A percentile compares a stretch with the other conserved stretches of the same genome.
These are phyloP conservation scores for Dionaea muscipula DNA, from an alignment of 179 eudicot genomes.

Conservation along the genomic window DNA sequence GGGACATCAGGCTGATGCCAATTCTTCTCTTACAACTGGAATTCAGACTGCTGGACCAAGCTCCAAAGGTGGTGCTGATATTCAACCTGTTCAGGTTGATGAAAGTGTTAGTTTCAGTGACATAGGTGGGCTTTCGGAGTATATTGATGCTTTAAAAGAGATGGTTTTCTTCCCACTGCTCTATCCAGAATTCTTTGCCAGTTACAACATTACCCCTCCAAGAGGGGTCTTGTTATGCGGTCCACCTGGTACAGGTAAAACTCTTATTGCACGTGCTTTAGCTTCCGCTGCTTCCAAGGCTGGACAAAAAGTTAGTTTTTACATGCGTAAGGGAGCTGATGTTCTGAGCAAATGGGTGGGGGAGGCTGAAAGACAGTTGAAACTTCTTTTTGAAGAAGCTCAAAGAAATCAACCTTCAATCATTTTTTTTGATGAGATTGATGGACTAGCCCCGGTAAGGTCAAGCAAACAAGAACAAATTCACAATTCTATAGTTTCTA, in stretches of 20 bases:
- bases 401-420: constrained; percentile 97
- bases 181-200: constrained; percentile 93
- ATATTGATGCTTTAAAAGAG: constrained; percentile 85
- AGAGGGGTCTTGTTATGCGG: constrained; percentile 97
- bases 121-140: constrained; percentile 89
- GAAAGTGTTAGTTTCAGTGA: constrained; percentile 88
- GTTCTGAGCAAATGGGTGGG: constrained; percentile 99
- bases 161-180: constrained; percentile 96
- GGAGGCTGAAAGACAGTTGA: constrained; percentile 94
- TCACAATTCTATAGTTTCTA: constrained; percentile 96
- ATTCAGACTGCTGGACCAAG: constrained; percentile 98
- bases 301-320: constrained; percentile 96
- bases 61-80: constrained; percentile 98
- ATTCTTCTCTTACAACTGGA: constrained; percentile 55
- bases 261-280: constrained; percentile 86
- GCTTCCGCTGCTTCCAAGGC: constrained; percentile 97
- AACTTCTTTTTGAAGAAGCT: constrained; percentile 93
- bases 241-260: constrained; percentile 98
- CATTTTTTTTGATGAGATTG: constrained; percentile 95
- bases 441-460: constrained; percentile 98
- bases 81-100: constrained; percentile 91
- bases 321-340: constrained; percentile 99
- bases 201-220: constrained; percentile 93
- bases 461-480: constrained; percentile 99
- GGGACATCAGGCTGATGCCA: constrained; percentile 79